Evolutionary conservation across 2,329 filamentous ascomycete genomes (phyloP), one percentile per base, ranked within the genome.

Genomic region (Colletotrichum orchidophilum): DNA sequence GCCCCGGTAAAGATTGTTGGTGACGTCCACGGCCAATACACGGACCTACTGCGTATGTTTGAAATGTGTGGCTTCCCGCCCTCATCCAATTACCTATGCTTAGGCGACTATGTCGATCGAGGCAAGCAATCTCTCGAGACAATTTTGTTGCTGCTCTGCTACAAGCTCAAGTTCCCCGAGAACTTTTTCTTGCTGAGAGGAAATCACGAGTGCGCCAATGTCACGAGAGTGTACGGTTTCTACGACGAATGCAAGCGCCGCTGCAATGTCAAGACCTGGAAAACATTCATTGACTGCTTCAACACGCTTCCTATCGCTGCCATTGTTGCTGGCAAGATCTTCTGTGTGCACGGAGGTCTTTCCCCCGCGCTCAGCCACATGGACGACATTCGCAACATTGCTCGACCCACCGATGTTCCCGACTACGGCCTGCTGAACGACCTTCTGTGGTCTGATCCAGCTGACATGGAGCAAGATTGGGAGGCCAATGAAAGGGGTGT

Each of bases 41-140:
- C 95, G 12, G 96, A 98, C 81, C 85, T 98, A 62, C 97, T 98
- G 77, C 92, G 96, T 74, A 94, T 98, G 89, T 98, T 98, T 78
- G 96, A 98, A 81, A 98, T 98, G 95, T 98, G 96, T 79, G 96
- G 96, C 5, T 98, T 98, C 78, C 96, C 96, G 8, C 96, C 96
- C 2, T 92, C 90, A 73, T 90, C 95, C 49, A 98, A 98, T 84
- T 98, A 94, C 79, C 88, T 98, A 61, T 98, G 98, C 83, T 86
- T 98, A 4, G 96, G 96, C 62, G 96, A 98, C 81, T 98, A 98
- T 80, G 96, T 98, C 78, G 96, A 98, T 81, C 92, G 96, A 65
- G 96, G 96, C 76, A 98, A 98, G 85, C 95, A 98, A 81, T 97
- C 94, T 52, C 86, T 98, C 72, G 96, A 98, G 83, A 98, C 96